Evolutionary conservation across 441 rosid genomes (phyloP).

Genomic region (Eruca vesicaria): DNA sequence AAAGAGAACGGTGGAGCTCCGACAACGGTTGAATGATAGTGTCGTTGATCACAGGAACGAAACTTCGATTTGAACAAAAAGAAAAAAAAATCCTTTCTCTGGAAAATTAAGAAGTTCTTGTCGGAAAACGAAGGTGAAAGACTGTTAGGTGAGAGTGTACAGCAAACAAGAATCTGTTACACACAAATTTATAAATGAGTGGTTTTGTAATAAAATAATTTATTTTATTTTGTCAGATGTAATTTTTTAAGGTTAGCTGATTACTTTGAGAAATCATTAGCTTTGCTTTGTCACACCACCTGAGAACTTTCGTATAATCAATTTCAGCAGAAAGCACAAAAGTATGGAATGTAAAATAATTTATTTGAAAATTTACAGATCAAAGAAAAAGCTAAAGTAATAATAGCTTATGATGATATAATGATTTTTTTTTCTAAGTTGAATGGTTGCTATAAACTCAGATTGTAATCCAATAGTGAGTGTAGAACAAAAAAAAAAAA

Average conservation of each 20-base stretch:
- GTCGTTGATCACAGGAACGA: not conserved
- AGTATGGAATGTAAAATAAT: not conserved
- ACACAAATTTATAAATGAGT: constrained; percentile 14
- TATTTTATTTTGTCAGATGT: constrained; percentile 7
- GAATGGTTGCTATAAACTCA: not conserved
- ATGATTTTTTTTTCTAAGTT: not conserved
- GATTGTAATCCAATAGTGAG: not conserved
- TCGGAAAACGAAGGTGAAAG: not conserved
- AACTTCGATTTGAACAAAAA: not conserved
- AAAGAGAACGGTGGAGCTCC: not conserved
- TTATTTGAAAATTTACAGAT: not conserved
- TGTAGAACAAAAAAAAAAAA: too few relatives aligned
- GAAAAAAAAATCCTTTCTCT: not conserved
- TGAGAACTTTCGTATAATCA: constrained; percentile 33
- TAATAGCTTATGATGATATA: constrained; percentile 2
- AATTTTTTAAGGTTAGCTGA: constrained; percentile 30
- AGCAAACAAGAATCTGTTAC: constrained; percentile 13
- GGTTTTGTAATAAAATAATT: constrained; percentile 27
- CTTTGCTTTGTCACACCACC: constrained; percentile 31
- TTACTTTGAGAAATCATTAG: constrained; percentile 27
- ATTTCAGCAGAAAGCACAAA: constrained; percentile 38
- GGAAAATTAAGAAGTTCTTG: not conserved
- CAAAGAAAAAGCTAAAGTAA: constrained; percentile 14
- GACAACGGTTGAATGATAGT: not conserved
- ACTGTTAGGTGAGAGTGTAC: not conserved